phyloP scores from a whole-genome alignment of 306 rosid genomes.

The Quercus variabilis region DNA sequence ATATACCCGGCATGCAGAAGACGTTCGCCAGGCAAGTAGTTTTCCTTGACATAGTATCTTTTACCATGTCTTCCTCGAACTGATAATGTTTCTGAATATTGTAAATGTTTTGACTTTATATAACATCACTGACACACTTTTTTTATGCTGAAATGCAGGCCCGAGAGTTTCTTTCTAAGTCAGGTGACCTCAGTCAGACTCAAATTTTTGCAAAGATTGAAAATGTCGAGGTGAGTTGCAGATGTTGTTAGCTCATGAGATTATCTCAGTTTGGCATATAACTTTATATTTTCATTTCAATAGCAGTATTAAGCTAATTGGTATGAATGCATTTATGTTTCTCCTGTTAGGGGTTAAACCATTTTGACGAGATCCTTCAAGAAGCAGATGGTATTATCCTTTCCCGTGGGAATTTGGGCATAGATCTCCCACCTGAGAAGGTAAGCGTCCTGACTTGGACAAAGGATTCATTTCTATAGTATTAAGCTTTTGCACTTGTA shows the following conservation, averaged over 20 bases:
- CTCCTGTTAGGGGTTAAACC: constrained; percentile 68
- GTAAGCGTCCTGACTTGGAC: constrained; percentile 33
- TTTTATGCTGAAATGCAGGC: constrained; percentile 46
- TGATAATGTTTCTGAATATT: background rate
- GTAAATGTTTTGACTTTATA: background rate
- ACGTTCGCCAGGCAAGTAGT: constrained; percentile 67
- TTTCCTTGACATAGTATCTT: constrained; percentile 7
- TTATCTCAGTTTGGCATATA: background rate
- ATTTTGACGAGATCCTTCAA: constrained; percentile 91
- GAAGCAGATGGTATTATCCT: constrained; percentile 96
- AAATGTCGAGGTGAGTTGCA: constrained; percentile 64
- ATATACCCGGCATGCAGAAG: constrained; percentile 80
- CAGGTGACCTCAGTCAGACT: constrained; percentile 74
- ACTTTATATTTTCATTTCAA: constrained; percentile 4
- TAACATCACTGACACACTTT: background rate
- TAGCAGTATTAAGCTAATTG: constrained; percentile 5
- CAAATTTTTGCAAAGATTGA: constrained; percentile 95
- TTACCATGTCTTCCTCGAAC: background rate
- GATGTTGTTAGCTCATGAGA: background rate
- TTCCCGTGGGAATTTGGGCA: constrained; percentile 92
- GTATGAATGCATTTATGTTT: background rate
- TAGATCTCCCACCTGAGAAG: constrained; percentile 97
- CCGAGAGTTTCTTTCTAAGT: constrained; percentile 71
- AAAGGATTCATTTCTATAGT: background rate
- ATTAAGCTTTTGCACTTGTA: background rate